Percentiles rank a stretch among this genome's conserved stretches.
These are phyloP conservation scores for Cercospora canescens DNA, from an alignment of 2,329 filamentous ascomycete genomes.

Conservation along the genomic window DNA sequence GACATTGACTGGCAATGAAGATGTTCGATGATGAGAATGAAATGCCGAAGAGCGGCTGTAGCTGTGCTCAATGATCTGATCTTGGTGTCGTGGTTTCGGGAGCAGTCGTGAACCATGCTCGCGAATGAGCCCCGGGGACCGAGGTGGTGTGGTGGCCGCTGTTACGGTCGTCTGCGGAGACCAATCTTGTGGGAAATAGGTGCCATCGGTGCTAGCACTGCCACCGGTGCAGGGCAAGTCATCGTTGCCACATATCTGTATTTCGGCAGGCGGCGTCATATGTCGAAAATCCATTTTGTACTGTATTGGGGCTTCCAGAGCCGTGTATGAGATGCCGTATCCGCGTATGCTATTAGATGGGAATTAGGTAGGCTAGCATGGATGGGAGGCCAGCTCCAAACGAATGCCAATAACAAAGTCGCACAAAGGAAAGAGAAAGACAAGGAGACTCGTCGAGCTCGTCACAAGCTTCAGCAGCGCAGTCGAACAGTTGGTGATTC, in stretches of 20 bases:
- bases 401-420: slow-evolving; percentile 36
- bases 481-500: slow-evolving; percentile 28
- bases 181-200: slow-evolving; percentile 32
- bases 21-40: slow-evolving; percentile 29
- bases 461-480: slow-evolving; percentile 30
- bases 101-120: slow-evolving; percentile 32
- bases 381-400: slow-evolving; percentile 47
- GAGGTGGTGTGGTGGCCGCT: slow-evolving; percentile 33
- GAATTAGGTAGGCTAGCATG: slow-evolving; percentile 20
- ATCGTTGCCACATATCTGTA: slow-evolving; percentile 30
- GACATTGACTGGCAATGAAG: slow-evolving; percentile 32
- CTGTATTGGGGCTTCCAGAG: slow-evolving; percentile 24
- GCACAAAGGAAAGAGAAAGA: slow-evolving; percentile 38
- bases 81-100: slow-evolving; percentile 31
- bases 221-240: slow-evolving; percentile 32
- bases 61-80: slow-evolving; percentile 30
- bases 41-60: slow-evolving; percentile 8
- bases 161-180: slow-evolving; percentile 35
- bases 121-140: slow-evolving; percentile 31
- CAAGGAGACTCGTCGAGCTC: slow-evolving; percentile 43
- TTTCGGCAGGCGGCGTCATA: slow-evolving; percentile 45
- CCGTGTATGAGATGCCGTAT: slow-evolving; percentile 11
- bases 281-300: slow-evolving; percentile 47
- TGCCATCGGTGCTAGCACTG: slow-evolving; percentile 33
- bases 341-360: slow-evolving; percentile 28